Conservation (phyloP, 148 eudicot species). For the Euryodendron excelsum region DNA sequence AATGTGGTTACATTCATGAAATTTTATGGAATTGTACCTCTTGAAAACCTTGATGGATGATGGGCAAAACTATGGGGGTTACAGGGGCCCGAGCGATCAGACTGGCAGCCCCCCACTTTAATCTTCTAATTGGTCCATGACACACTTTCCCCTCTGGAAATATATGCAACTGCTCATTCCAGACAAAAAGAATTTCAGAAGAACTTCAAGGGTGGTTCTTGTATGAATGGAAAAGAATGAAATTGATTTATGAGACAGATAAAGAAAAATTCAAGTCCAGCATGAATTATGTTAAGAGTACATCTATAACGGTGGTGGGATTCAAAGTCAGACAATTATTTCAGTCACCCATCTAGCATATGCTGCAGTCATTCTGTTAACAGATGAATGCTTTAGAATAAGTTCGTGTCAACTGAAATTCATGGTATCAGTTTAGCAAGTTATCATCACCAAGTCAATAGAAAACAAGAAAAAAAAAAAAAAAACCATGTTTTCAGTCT, state of each 20-base stretch:
- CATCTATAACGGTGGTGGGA: background rate
- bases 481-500: too few relatives aligned
- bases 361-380: background rate
- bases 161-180: slow-evolving; percentile 72
- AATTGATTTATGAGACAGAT: background rate
- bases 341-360: background rate
- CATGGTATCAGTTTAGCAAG: background rate
- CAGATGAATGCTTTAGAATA: background rate
- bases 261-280: background rate
- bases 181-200: slow-evolving; percentile 12
- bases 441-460: background rate
- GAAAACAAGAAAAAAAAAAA: background rate
- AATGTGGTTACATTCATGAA: background rate
- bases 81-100: slow-evolving; percentile 84
- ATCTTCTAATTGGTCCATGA: slow-evolving; percentile 79
- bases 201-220: background rate
- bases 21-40: slow-evolving; percentile 41
- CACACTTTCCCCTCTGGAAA: slow-evolving; percentile 93
- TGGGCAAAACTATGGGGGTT: slow-evolving; percentile 87
- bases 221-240: too few relatives aligned
- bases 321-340: slow-evolving; percentile 4
- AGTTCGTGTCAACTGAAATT: background rate
- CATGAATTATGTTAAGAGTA: too few relatives aligned
- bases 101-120: slow-evolving; percentile 99
- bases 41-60: slow-evolving; percentile 78